A percentile compares a stretch with the other conserved stretches of the same genome.
Evolutionary conservation across 2,329 filamentous ascomycete species (phyloP).

Genomic region (Ophiostoma ulmi): DNA sequence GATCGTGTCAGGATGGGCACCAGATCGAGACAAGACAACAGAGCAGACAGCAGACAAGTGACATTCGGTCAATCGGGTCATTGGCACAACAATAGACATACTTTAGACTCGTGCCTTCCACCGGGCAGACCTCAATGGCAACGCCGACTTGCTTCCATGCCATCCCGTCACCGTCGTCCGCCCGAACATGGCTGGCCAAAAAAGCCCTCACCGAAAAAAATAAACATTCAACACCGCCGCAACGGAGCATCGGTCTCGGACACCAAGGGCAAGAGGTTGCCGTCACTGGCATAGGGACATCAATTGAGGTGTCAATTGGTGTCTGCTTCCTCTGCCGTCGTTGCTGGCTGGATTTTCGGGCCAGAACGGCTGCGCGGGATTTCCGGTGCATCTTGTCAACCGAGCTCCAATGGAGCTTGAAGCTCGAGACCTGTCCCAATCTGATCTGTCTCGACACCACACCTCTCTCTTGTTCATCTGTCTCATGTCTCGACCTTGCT

Average conservation of each 20-base stretch:
- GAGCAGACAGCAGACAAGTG: background rate
- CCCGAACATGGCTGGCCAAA: slow-evolving; percentile 6
- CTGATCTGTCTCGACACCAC: background rate
- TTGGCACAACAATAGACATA: background rate
- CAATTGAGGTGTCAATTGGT: background rate
- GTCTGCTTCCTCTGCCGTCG: background rate
- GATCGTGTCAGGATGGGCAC: background rate
- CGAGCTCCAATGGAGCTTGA: slow-evolving; percentile 7
- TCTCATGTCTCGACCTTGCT: background rate
- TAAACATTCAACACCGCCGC: background rate
- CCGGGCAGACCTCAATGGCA: slow-evolving; percentile 8
- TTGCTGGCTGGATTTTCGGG: background rate
- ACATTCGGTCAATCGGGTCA: background rate
- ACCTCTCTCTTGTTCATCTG: background rate
- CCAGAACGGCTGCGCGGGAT: slow-evolving; percentile 11
- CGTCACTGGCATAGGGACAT: background rate
- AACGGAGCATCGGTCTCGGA: background rate
- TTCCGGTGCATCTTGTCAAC: slow-evolving; percentile 1
- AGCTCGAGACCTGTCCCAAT: background rate
- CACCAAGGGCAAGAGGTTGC: background rate
- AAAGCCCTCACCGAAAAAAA: slow-evolving; percentile 15
- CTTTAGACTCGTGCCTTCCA: background rate
- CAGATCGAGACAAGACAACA: background rate
- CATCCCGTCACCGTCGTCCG: slow-evolving; percentile 1
- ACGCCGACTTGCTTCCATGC: slow-evolving; percentile 10